Evolutionary conservation across 1,139 yeast genomes (phyloP).

Genomic region (Sugiyamaella japonica): DNA sequence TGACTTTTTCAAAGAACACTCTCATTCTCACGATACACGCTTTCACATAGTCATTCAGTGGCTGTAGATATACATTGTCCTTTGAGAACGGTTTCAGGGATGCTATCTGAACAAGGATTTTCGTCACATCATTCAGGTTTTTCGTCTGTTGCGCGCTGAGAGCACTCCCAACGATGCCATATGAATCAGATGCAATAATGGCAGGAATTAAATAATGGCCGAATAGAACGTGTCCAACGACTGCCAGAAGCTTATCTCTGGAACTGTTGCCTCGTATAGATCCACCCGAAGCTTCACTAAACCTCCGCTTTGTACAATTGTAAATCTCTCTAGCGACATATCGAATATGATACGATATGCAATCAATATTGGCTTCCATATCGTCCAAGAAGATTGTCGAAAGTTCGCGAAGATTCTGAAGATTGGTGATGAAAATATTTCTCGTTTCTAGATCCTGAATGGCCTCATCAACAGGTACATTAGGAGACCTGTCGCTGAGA

Average conservation of each 20-base stretch:
- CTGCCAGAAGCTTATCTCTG: slow-evolving; percentile 53
- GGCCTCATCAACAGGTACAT: slow-evolving; percentile 62
- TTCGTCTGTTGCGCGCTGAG: slow-evolving; percentile 44
- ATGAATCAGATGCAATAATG: slow-evolving; percentile 66
- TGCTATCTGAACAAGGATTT: slow-evolving; percentile 65
- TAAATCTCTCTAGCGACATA: slow-evolving; percentile 48
- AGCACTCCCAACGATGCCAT: slow-evolving; percentile 49
- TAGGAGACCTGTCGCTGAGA: slow-evolving; percentile 47
- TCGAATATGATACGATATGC: slow-evolving; percentile 65
- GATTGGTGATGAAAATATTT: slow-evolving; percentile 63
- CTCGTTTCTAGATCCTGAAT: slow-evolving; percentile 77
- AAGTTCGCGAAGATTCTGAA: slow-evolving; percentile 72
- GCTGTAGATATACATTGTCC: slow-evolving; percentile 70
- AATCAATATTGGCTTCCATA: slow-evolving; percentile 46
- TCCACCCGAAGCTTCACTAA: slow-evolving; percentile 35
- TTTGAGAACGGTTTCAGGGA: slow-evolving; percentile 62
- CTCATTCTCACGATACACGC: slow-evolving; percentile 51
- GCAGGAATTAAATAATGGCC: slow-evolving; percentile 66
- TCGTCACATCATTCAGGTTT: slow-evolving; percentile 59
- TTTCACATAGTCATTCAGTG: slow-evolving; percentile 70
- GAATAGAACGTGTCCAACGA: slow-evolving; percentile 68
- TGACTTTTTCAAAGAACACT: slow-evolving; percentile 48
- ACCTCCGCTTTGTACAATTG: slow-evolving; percentile 44
- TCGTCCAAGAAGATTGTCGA: slow-evolving; percentile 58
- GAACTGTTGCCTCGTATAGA: slow-evolving; percentile 2